phyloP scores from a whole-genome alignment of 2,329 filamentous ascomycete species.

The Tolypocladium endophyticum region DNA sequence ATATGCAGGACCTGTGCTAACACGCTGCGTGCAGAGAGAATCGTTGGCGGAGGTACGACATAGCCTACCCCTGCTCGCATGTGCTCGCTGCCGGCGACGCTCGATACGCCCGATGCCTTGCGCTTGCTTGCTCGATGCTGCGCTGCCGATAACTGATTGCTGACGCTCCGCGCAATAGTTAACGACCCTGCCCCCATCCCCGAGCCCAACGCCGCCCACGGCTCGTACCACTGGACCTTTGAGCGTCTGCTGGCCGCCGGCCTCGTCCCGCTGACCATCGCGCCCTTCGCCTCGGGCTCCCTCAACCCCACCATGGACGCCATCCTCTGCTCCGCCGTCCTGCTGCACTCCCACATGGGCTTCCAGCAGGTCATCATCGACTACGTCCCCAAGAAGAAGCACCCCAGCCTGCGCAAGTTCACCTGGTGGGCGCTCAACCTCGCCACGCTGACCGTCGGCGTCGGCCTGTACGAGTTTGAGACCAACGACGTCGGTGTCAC shows the following conservation, averaged over 20 bases:
- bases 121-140: not conserved
- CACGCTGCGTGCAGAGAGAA: slow-evolving; percentile 46
- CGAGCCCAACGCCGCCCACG: slow-evolving; percentile 63
- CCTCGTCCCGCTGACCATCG: slow-evolving; percentile 76
- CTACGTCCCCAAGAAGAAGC: slow-evolving; percentile 68
- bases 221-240: slow-evolving; percentile 97
- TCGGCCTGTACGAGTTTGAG: slow-evolving; percentile 96
- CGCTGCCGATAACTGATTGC: not conserved
- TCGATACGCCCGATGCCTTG: not conserved
- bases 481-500: slow-evolving; percentile 95
- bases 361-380: slow-evolving; percentile 87
- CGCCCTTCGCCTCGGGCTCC: slow-evolving; percentile 84
- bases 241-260: slow-evolving; percentile 75
- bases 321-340: slow-evolving; percentile 67
- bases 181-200: slow-evolving; percentile 81
- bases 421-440: slow-evolving; percentile 70
- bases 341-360: slow-evolving; percentile 92
- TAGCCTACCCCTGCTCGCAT: not conserved
- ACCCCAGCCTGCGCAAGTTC: slow-evolving; percentile 56
- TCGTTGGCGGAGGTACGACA: slow-evolving; percentile 62
- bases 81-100: not conserved
- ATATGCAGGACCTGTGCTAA: slow-evolving; percentile 24
- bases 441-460: slow-evolving; percentile 68
- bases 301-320: slow-evolving; percentile 86
- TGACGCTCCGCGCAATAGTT: slow-evolving; percentile 34